Base-by-base conservation (phyloP, 176 grass and related monocot species). In the Zoysia pacifica region DNA sequence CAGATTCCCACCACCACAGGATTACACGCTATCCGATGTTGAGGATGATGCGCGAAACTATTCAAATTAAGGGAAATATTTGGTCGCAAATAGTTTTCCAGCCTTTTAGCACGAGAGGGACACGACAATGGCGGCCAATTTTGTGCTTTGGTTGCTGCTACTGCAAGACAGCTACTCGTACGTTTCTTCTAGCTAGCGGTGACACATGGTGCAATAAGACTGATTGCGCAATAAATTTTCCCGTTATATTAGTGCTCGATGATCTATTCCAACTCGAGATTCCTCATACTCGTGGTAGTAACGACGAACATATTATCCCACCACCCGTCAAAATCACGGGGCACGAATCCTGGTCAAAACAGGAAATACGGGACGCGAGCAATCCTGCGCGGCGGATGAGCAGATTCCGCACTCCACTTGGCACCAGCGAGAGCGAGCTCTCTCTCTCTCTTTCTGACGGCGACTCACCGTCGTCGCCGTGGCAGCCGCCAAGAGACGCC, bases 381-480 rank as follows among this genome's bases (percentile, higher is more conserved):
- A 2, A 35, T 55, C 52, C 40, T 59, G 42, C 5, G 52, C n/a
- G 9, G 19, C 6, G 2, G 55, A 3, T 61, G 16, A 62, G 67
- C 49, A 62, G 73, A 69, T 85, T 74, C 61, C 58, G 60, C 69
- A 37, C 49, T 74, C 75, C 76, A 74, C 68, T 53, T 38, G 28
- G 15, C 35, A 1, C 0, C 4, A 4, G 4, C 11, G 15, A 9
- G 69, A 39, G 4, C 18, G 55, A 56, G 16, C 2, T 28, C 28
- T 28, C 28, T 28, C 28, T 28, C 28, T 28, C 28, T 28, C 5
- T 2, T 6, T n/a, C 54, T 59, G 55, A 61, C 58, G 8, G 53
- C 11, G 15, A 58, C 54, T 3, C 6, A 15, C 40, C 35, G 62
- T 19, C 37, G 63, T 67, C 64, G 63, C 15, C 3, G 58, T 51